Evolutionary conservation across 805 yeast genomes (phyloP).

Genomic region (Kuraishia ogatae): DNA sequence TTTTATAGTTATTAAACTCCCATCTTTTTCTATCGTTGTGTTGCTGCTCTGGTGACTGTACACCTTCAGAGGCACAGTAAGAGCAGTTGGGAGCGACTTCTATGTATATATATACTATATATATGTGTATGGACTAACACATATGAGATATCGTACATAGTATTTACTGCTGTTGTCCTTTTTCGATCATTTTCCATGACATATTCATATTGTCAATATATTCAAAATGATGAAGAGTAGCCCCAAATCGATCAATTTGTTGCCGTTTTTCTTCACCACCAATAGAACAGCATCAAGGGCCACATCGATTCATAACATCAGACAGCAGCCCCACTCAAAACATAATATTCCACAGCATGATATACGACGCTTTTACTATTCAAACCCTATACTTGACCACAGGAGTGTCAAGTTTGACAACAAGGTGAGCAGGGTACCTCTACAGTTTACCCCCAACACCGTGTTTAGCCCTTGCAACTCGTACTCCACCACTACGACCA

Average conservation of each 20-base stretch:
- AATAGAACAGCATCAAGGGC: conserved; percentile 5
- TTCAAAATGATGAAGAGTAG: not conserved
- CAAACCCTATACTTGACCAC: conserved; percentile 12
- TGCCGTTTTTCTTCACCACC: conserved; percentile 4
- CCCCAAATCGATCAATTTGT: not conserved
- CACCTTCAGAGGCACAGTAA: no score
- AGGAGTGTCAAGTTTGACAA: not conserved
- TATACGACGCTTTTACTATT: conserved; percentile 12
- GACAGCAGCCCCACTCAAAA: not conserved
- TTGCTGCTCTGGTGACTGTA: no score
- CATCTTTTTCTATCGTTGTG: no score
- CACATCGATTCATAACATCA: not conserved
- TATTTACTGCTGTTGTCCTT: not conserved
- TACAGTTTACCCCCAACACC: conserved; percentile 1
- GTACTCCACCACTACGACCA: not conserved
- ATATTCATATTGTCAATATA: no score
- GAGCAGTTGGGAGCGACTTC: no score
- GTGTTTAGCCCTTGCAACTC: not conserved
- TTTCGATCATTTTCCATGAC: not conserved
- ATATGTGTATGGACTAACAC: no score
- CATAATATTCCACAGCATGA: not conserved
- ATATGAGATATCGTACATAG: not conserved
- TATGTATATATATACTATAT: no score
- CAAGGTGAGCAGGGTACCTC: not conserved
- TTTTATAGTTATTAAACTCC: no score